Evolutionary conservation across 176 grass and related monocot species (phyloP).

Genomic region (Alloteropsis semialata): DNA sequence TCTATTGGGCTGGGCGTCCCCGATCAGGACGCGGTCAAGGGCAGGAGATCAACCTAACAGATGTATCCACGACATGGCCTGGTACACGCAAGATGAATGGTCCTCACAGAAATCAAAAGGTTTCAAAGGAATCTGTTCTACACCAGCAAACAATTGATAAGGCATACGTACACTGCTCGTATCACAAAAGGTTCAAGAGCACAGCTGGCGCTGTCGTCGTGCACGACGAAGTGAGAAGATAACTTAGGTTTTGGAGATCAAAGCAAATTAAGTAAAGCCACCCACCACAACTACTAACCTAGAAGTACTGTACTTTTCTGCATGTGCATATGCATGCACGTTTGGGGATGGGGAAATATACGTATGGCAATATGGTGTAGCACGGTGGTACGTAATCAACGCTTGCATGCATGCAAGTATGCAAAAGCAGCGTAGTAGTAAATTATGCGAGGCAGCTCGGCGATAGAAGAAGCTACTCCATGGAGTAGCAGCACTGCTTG

Average conservation of each 20-base stretch:
- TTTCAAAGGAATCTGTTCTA: too few relatives aligned
- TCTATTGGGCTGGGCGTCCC: too few relatives aligned
- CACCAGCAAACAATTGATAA: too few relatives aligned
- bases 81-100: too few relatives aligned
- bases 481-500: slow-evolving; percentile 54
- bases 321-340: background rate
- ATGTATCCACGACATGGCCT: too few relatives aligned
- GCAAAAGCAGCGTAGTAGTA: background rate
- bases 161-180: too few relatives aligned
- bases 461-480: slow-evolving; percentile 51
- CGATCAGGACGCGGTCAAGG: too few relatives aligned
- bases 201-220: background rate
- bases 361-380: background rate
- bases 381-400: background rate
- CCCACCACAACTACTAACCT: background rate
- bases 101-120: too few relatives aligned
- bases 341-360: background rate
- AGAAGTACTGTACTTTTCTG: background rate
- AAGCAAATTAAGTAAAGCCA: background rate
- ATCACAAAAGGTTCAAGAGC: background rate
- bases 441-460: background rate
- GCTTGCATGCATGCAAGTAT: background rate
- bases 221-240: background rate
- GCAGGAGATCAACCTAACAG: too few relatives aligned
- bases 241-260: background rate